phyloP scores from a whole-genome alignment of 352 stramenopile species.

The Phytophthora ramorum region DNA sequence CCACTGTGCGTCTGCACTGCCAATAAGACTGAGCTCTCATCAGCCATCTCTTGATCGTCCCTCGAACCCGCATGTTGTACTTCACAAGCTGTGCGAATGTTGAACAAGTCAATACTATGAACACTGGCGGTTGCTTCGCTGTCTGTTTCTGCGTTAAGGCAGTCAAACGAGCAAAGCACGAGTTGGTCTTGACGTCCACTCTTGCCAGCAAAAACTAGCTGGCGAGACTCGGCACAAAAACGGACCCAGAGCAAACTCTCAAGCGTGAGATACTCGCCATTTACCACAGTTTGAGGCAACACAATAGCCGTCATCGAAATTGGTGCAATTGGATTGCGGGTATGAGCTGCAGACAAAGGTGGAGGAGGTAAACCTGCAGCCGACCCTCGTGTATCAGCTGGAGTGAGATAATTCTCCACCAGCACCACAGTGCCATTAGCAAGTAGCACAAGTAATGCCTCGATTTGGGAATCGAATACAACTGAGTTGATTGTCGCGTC shows the following conservation, averaged over 20 bases:
- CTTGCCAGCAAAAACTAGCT: constrained; percentile 43
- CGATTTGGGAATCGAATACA: constrained; percentile 54
- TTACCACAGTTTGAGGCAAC: background rate
- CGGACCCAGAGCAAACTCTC: constrained; percentile 48
- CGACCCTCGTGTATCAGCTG: constrained; percentile 16
- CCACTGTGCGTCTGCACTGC: constrained; percentile 56
- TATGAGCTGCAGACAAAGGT: constrained; percentile 3
- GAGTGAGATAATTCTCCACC: constrained; percentile 53
- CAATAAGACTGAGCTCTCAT: constrained; percentile 2
- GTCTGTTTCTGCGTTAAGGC: constrained; percentile 2
- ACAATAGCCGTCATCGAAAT: constrained; percentile 16
- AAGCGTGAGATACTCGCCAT: constrained; percentile 5
- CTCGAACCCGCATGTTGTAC: background rate
- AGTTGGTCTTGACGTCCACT: constrained; percentile 38
- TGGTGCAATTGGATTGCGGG: background rate
- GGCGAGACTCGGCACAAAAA: constrained; percentile 18
- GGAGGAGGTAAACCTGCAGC: constrained; percentile 29
- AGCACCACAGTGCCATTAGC: constrained; percentile 52
- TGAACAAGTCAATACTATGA: constrained; percentile 16
- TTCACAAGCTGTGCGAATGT: constrained; percentile 26
- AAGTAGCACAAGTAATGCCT: constrained; percentile 48
- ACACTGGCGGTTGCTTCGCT: constrained; percentile 3
- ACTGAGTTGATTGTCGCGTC: constrained; percentile 55
- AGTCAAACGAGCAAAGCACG: constrained; percentile 23
- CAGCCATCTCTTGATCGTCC: background rate